Conservation (phyloP, 441 rosid genomes). For the Corymbia citriodora region DNA sequence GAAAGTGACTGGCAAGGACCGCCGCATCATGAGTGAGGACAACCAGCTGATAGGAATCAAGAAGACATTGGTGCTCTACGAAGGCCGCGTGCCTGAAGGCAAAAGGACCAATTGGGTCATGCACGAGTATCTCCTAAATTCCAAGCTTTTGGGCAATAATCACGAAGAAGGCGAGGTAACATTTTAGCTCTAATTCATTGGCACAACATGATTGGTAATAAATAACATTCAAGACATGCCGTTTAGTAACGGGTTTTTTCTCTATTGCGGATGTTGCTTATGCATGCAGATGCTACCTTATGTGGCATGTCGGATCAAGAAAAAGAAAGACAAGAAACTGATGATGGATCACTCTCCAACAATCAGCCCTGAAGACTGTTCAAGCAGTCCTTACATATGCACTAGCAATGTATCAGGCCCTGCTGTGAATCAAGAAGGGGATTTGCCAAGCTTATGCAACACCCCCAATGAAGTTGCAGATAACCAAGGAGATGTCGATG, state of each 20-base stretch:
- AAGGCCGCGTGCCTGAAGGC: neutral
- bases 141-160: neutral
- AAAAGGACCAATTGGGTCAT: slow-evolving; percentile 1
- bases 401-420: too few species aligned
- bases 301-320: neutral
- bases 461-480: neutral
- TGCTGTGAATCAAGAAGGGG: neutral
- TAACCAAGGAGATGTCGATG: neutral
- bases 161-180: neutral
- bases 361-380: neutral
- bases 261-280: neutral
- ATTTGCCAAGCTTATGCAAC: neutral
- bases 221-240: neutral
- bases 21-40: neutral
- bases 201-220: neutral
- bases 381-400: neutral
- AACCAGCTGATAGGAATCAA: neutral
- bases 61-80: neutral
- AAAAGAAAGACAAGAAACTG: neutral
- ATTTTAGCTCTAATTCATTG: neutral
- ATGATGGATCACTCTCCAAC: neutral
- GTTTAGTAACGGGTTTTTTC: neutral
- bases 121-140: slow-evolving; percentile 4
- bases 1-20: neutral
- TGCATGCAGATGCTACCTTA: neutral